A percentile compares a stretch with the other conserved stretches of the same genome.
Conservation (phyloP, 2,329 filamentous ascomycete species). For the Pseudonectria buxi region DNA sequence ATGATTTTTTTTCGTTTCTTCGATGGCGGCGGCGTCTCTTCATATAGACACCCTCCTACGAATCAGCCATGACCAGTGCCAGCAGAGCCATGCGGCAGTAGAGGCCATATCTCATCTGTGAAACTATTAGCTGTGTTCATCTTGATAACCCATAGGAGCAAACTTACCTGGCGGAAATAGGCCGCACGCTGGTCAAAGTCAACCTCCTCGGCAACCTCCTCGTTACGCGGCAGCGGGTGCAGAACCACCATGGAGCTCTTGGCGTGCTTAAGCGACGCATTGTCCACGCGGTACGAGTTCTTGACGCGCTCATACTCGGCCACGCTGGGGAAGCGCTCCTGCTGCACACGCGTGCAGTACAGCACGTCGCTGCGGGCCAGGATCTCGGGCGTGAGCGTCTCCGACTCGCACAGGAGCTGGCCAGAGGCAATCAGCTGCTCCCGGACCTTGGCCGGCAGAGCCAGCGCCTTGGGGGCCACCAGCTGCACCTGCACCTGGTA, state of each 20-base stretch:
- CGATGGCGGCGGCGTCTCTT: conserved; percentile 23
- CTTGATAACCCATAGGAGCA: not conserved
- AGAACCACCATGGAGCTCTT: conserved; percentile 92
- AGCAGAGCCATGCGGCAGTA: conserved; percentile 97
- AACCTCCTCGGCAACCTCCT: conserved; percentile 90
- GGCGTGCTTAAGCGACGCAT: conserved; percentile 79
- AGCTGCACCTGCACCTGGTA: conserved; percentile 94
- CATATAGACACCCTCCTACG: conserved; percentile 17
- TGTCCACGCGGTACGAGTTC: conserved; percentile 84
- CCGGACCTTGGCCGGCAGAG: conserved; percentile 68
- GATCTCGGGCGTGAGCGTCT: conserved; percentile 78
- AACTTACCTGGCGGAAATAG: conserved; percentile 95
- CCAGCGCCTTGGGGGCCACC: conserved; percentile 72
- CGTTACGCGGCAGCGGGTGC: conserved; percentile 90
- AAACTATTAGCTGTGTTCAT: conserved; percentile 12
- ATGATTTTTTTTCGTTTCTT: conserved; percentile 6
- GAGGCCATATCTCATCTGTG: conserved; percentile 91
- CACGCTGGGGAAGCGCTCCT: conserved; percentile 82
- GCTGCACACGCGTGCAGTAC: conserved; percentile 95
- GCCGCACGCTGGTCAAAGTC: conserved; percentile 95
- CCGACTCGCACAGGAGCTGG: conserved; percentile 69
- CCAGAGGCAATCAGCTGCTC: conserved; percentile 65
- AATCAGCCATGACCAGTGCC: conserved; percentile 71
- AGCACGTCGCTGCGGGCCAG: conserved; percentile 82
- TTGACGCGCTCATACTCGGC: conserved; percentile 81